These are phyloP conservation scores for Fusarium sp. DNA, from an alignment of 2,329 filamentous ascomycete species.

Conservation along the genomic window DNA sequence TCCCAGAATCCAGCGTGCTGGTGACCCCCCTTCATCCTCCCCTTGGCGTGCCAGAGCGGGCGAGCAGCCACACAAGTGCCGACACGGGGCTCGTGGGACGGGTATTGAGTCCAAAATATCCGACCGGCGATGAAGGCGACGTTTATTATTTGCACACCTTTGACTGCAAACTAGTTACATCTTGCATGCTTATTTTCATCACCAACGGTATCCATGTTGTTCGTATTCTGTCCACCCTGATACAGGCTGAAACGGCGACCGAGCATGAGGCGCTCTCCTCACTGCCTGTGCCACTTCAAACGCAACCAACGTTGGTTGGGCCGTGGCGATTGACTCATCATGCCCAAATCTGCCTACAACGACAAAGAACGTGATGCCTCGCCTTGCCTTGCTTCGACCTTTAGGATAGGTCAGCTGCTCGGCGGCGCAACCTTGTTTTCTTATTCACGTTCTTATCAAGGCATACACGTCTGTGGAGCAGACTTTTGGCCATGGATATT, in stretches of 20 bases:
- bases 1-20: neutral
- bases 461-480: neutral
- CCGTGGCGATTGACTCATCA: neutral
- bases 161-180: neutral
- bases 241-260: conserved; percentile 1
- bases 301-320: neutral
- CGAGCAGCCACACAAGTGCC: conserved; percentile 34
- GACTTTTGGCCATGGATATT: neutral
- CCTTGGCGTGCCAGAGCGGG: conserved; percentile 11
- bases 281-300: neutral
- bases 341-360: neutral
- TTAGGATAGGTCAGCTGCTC: neutral
- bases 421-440: neutral
- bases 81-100: conserved; percentile 30
- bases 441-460: neutral
- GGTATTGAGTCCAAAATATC: neutral
- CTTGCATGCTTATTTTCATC: neutral
- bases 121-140: neutral
- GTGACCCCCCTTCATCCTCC: conserved; percentile 18
- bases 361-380: neutral
- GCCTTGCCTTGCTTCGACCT: neutral
- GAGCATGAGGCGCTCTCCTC: neutral
- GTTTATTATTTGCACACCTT: neutral
- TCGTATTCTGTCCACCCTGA: neutral
- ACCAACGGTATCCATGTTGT: neutral